phyloP scores from a whole-genome alignment of 257 asterid species.

The Parsonsia alboflavescens region DNA sequence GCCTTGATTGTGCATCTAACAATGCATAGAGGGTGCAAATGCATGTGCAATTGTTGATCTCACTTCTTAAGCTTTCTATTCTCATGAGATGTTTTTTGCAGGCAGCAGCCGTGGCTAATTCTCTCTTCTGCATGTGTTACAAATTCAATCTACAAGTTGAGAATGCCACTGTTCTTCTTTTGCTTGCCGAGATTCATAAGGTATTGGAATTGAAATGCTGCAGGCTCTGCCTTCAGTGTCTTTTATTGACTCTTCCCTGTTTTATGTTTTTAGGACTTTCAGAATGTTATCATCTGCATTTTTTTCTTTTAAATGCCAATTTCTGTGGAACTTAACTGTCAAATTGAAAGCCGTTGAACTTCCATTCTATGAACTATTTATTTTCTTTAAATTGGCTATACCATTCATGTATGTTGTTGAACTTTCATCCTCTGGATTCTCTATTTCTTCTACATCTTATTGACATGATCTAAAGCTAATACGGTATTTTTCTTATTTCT shows the following conservation, averaged over 20 bases:
- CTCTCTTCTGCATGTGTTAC: slow-evolving; percentile 74
- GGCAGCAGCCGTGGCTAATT: slow-evolving; percentile 86
- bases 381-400: not conserved
- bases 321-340: not conserved
- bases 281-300: not conserved
- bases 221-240: not conserved
- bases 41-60: not conserved
- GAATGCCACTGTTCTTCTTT: slow-evolving; percentile 84
- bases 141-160: slow-evolving; percentile 81
- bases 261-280: not conserved
- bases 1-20: not conserved
- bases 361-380: too few species aligned
- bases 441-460: slow-evolving; percentile 6
- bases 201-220: slow-evolving; percentile 28
- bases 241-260: not conserved
- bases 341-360: too few species aligned
- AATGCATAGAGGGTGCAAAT: not conserved
- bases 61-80: not conserved
- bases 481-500: slow-evolving; percentile 7
- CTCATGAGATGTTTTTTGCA: slow-evolving; percentile 42
- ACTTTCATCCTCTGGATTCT: not conserved
- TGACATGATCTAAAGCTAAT: slow-evolving; percentile 4
- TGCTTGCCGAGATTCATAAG: slow-evolving; percentile 98
- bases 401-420: not conserved
- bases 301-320: not conserved